Base-by-base conservation (phyloP, 2,329 filamentous ascomycete genomes). In the Penicillium brasilianum region DNA sequence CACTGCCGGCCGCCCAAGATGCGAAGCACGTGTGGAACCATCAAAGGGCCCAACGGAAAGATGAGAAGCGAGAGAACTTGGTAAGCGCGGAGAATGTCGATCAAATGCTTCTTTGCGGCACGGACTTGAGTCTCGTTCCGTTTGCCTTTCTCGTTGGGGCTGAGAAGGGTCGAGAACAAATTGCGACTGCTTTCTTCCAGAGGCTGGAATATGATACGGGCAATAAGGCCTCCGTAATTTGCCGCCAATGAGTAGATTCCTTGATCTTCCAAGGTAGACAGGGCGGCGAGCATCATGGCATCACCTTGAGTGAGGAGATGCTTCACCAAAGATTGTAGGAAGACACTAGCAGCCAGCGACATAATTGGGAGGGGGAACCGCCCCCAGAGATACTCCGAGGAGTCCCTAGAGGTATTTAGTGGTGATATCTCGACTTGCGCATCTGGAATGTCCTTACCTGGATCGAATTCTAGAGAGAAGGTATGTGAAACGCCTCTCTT, bases 251-350 rank as follows among this genome's bases (percentile, higher is more conserved):
- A 92, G 73, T 98, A 99, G 37, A 92, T 88, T 14, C 95, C 95
- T 79, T 98, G 95, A 4, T 93, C 90, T 44, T 87, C 83, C 1
- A 95, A 85, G 0, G 88, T 88, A 7, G 93, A 89, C 59, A 98
- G 83, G 13, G 88, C 80, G 16, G 91, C 89, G 65, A 99, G 89
- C 53, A 98, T 87, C 68, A 98, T 86, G 1, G 93, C 92, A 78
- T 99, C 95, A 61, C 94, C 95, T 78, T 98, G 93, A 0, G 95
- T 98, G 55, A 99, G 85, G 55, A 98, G 75, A 74, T 98, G 94
- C 77, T 99, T 99, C 71, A 98, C 87, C 20, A 92, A 79, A 37
- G 91, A 93, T 78, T 99, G 95, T 7, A 93, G 81, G 78, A 93
- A 94, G 75, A 98, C 86, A 71, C 90, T 96, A n/a, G 85, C 83